Evolutionary conservation across 208 protist species (phyloP), one percentile per base, ranked within the genome.

Genomic region (Phytomonas francai): DNA sequence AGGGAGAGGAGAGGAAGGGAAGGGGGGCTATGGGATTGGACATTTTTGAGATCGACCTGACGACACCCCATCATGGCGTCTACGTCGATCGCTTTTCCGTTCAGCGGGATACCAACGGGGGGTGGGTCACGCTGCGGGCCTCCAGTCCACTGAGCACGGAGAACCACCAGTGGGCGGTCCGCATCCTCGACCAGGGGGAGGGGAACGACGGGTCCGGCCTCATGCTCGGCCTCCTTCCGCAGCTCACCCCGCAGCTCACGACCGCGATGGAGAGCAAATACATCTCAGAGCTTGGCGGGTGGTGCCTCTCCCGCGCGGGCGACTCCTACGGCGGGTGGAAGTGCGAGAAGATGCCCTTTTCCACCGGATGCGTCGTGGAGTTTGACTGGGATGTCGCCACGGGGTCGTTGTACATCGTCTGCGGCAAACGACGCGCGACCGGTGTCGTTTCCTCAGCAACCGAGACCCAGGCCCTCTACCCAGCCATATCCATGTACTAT

Each of bases 401-500:
- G 16, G 73, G 84, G 25, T 90, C 83, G 16, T 68, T 97, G 27
- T 91, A 88, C 76, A 89, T 97, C 72, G 85, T 94, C 19, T 89
- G 83, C 61, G 92, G 89, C 29, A 88, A 89, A 65, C 78, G 82
- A 63, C 84, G 82, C 29, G 86, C 72, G 7, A 79, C 77, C 12
- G 92, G 86, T 9, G 79, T 91, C 59, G 92, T 97, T 60, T 76
- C 85, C 16, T 81, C 77, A 25, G 64, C 93, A 31, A 78, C 80
- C n/a, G 77, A 90, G 19, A 62, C 74, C 36, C 87, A 96, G 56
- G 71, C 77, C 9, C 65, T 95, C 14, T 97, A 90, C 59, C 92
- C 92, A 7, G 89, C 92, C 33, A 72, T 97, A 28, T 95, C 89
- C 31, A 89, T 97, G 87, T 97, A 95, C 68, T 97, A 97, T 69